Percentiles rank a stretch among this genome's conserved stretches.
Conservation (phyloP, 1,284 basidiomycete genomes). For the Ustilago crameri region DNA sequence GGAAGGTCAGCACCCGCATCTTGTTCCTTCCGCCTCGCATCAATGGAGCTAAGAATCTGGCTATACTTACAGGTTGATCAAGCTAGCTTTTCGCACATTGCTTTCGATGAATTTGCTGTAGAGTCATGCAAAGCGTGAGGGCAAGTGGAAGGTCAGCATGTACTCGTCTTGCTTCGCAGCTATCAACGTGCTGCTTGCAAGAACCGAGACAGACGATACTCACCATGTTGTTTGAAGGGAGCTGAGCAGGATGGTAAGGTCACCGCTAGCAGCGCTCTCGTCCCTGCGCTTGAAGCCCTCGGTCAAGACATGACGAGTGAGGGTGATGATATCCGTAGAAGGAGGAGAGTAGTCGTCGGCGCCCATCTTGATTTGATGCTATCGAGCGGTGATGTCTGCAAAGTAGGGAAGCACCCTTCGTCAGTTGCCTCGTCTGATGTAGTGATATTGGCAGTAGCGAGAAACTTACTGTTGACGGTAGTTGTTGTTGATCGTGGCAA, state of each 20-base stretch:
- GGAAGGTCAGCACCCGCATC: constrained; percentile 3
- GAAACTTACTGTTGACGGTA: too few species aligned
- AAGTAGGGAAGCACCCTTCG: too few species aligned
- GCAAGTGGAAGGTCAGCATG: not conserved
- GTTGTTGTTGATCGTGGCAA: too few species aligned
- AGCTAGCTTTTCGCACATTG: constrained; percentile 93
- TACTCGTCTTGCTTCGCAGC: not conserved
- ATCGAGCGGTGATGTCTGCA: not conserved
- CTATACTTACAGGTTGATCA: constrained; percentile 89
- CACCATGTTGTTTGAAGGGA: constrained; percentile 84
- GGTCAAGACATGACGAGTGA: constrained; percentile 65
- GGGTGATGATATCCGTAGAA: constrained; percentile 65
- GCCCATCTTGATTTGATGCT: constrained; percentile 32
- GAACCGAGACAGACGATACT: constrained; percentile 8
- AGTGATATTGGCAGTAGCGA: too few species aligned
- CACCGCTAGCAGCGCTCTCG: constrained; percentile 73
- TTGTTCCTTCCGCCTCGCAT: too few species aligned
- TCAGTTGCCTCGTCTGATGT: too few species aligned
- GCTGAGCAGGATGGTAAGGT: constrained; percentile 91
- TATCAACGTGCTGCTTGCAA: not conserved
- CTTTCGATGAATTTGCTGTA: constrained; percentile 87
- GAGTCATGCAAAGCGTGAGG: not conserved
- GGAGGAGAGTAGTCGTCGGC: constrained; percentile 57
- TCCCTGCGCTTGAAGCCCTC: constrained; percentile 55
- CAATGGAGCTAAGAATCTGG: not conserved